Evolutionary conservation across 441 rosid genomes (phyloP), one percentile per base, ranked within the genome.

Genomic region (Omphalea diandra): DNA sequence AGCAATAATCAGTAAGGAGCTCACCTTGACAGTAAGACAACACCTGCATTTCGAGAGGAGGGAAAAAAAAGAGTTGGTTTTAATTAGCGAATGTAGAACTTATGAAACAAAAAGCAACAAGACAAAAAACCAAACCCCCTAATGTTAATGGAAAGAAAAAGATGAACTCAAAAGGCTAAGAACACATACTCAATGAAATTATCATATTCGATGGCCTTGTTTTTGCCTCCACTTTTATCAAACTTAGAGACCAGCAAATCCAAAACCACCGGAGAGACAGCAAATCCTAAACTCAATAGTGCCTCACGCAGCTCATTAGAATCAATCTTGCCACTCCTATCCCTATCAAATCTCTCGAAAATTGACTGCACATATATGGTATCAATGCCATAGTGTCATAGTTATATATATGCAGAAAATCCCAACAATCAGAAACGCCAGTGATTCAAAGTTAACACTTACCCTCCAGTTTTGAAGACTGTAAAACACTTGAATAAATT

Each of bases 381-480:
- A 43, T 18, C 43, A 49, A 60, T 18, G 33, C 24, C 15, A 66
- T 20, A 35, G 18, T 9, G 24, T 38, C 29, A 12, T 26, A 20
- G 8, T 15, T 2, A 12, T 4, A 38, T 17, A 64, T 2, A 33
- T 0, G 41, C 14, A 14, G 0, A 32, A 3, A 60, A 9, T 2
- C 36, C 27, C 7, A 8, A 53, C 43, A 63, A 22, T 7, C 11
- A 67, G 9, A 40, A n/a, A n/a, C n/a, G n/a, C 4, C n/a, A 15
- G 2, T 29, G 3, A 15, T 38, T 12, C 5, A 29, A 24, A 52
- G 31, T 5, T 0, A 18, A 49, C 61, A 76, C 77, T 86, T 77
- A 91, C 98, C 89, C 97, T 86, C 98, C 98, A 94, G 75, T 38
- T 88, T 83, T 94, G 98, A 33, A 94, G 96, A 81, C 96, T 90